These are phyloP conservation scores for Chloropicon primus DNA, from an alignment of 139 green algal genomes.

Conservation along the genomic window DNA sequence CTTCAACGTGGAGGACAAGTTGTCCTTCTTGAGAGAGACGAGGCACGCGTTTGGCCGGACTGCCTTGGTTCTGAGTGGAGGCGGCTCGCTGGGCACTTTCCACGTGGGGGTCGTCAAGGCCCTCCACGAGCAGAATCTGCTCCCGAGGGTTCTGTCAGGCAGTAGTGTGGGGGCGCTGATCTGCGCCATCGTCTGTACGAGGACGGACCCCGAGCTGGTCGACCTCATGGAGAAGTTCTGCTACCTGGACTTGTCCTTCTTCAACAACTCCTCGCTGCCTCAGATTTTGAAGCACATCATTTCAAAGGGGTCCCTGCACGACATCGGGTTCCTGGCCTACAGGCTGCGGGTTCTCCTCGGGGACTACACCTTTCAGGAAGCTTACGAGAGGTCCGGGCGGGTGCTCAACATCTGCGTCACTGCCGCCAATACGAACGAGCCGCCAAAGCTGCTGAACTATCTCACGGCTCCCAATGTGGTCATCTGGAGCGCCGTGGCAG, in stretches of 20 bases:
- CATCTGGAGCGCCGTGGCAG: slow-evolving; percentile 75
- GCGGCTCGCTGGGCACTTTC: slow-evolving; percentile 81
- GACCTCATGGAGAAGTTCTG: slow-evolving; percentile 10
- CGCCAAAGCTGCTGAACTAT: slow-evolving; percentile 82
- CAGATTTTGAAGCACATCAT: slow-evolving; percentile 36
- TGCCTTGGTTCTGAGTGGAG: slow-evolving; percentile 83
- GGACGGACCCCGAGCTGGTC: slow-evolving; percentile 57
- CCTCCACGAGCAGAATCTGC: slow-evolving; percentile 72
- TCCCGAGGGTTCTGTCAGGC: slow-evolving; percentile 84
- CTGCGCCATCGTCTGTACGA: slow-evolving; percentile 44
- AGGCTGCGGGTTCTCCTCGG: slow-evolving; percentile 55
- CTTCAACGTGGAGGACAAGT: slow-evolving; percentile 64
- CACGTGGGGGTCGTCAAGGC: slow-evolving; percentile 85
- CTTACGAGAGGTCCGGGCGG: slow-evolving; percentile 73
- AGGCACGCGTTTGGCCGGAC: slow-evolving; percentile 90
- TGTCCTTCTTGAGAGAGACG: slow-evolving; percentile 80
- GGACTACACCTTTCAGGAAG: slow-evolving; percentile 78
- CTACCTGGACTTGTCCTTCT: slow-evolving; percentile 69
- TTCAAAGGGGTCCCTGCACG: slow-evolving; percentile 23
- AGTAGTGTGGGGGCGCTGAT: slow-evolving; percentile 71
- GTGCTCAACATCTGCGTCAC: slow-evolving; percentile 82
- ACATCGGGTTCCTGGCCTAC: slow-evolving; percentile 25
- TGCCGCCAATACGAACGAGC: slow-evolving; percentile 62
- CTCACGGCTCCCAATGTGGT: slow-evolving; percentile 70
- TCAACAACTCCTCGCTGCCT: slow-evolving; percentile 53